These are phyloP conservation scores for Xylariaceae sp. DNA, from an alignment of 2,329 filamentous ascomycete species.

Conservation along the genomic window DNA sequence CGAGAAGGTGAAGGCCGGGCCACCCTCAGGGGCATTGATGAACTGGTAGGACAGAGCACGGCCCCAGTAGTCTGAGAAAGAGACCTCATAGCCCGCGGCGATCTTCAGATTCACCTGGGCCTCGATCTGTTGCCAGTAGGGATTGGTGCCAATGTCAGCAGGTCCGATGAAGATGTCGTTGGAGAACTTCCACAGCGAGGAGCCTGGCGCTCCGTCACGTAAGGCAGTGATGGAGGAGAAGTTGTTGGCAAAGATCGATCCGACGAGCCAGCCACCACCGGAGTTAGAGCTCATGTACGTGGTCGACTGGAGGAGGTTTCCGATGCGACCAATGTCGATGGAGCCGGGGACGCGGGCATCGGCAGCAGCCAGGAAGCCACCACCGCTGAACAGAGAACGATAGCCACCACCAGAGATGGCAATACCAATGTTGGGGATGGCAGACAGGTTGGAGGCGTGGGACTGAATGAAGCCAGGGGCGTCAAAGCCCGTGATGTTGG, in stretches of 20 bases:
- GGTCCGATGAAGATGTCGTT: constrained; percentile 35
- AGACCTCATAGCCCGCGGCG: constrained; percentile 58
- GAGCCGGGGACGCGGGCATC: constrained; percentile 59
- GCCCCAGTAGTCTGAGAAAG: constrained; percentile 70
- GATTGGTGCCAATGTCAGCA: constrained; percentile 28
- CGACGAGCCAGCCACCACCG: constrained; percentile 71
- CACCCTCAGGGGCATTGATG: constrained; percentile 61
- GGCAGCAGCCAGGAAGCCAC: constrained; percentile 62
- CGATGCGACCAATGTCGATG: constrained; percentile 56
- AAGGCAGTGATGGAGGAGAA: constrained; percentile 56
- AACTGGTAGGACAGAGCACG: constrained; percentile 67
- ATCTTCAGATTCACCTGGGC: constrained; percentile 56
- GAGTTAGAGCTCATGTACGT: constrained; percentile 71
- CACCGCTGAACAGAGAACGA: constrained; percentile 64
- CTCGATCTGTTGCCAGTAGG: constrained; percentile 58
- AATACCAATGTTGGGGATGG: constrained; percentile 50
- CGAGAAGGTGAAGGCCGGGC: constrained; percentile 66
- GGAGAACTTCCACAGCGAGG: constrained; percentile 35
- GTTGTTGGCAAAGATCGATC: constrained; percentile 69
- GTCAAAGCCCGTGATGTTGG: constrained; percentile 66
- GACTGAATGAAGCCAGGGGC: constrained; percentile 59
- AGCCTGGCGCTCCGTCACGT: constrained; percentile 29
- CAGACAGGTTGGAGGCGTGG: constrained; percentile 59
- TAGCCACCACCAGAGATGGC: constrained; percentile 69
- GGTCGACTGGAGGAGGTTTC: constrained; percentile 61